Conservation (phyloP, 108 stramenopile genomes). For the Skeletonema grethae region DNA sequence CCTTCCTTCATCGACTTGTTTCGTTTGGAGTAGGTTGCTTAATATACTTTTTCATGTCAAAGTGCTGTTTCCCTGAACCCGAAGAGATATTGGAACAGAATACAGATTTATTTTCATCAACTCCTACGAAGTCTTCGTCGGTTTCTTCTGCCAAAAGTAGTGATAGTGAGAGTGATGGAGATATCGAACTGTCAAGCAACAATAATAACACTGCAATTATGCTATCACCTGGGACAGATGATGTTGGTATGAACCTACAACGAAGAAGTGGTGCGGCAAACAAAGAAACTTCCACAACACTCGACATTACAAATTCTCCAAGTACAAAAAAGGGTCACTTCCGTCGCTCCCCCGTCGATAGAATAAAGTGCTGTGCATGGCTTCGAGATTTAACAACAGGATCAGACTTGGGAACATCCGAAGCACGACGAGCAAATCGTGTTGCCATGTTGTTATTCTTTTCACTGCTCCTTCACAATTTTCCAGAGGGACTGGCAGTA, state of each 20-base stretch:
- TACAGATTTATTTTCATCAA: conserved; percentile 17
- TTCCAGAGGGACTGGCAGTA: conserved; percentile 29
- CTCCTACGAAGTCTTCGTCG: neutral
- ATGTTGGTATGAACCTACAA: conserved; percentile 7
- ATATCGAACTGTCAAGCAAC: neutral
- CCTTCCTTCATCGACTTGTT: conserved; percentile 32
- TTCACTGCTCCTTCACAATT: conserved; percentile 25
- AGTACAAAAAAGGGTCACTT: conserved; percentile 17
- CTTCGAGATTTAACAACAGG: conserved; percentile 40
- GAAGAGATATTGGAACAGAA: conserved; percentile 50
- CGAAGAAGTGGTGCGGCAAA: conserved; percentile 25
- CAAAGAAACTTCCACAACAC: conserved; percentile 14
- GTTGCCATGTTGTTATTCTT: conserved; percentile 23
- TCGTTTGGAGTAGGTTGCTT: conserved; percentile 41
- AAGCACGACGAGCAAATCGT: conserved; percentile 69
- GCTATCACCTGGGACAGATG: conserved; percentile 14
- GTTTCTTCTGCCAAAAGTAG: conserved; percentile 9
- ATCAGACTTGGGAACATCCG: conserved; percentile 45
- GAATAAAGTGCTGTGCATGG: conserved; percentile 20
- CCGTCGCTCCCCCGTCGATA: conserved; percentile 7
- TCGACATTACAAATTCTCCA: conserved; percentile 13
- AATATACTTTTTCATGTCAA: conserved; percentile 41
- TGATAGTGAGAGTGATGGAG: conserved; percentile 21
- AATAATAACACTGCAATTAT: conserved; percentile 9
- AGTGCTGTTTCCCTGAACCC: conserved; percentile 74